Evolutionary conservation across 371 early-diverging fungal genomes (phyloP).

Genomic region (Rhizopus delemar): DNA sequence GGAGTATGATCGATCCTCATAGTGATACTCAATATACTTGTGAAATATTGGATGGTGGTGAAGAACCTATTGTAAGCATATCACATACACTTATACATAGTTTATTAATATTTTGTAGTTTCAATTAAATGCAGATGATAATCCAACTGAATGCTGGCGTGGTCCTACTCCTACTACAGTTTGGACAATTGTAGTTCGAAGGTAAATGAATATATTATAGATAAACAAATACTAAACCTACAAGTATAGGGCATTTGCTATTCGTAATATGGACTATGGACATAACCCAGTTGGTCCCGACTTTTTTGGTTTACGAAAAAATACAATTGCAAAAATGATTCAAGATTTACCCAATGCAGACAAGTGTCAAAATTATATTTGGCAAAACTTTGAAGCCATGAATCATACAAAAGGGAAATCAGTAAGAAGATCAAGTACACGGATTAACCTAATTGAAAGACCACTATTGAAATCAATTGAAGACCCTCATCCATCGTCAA

Average conservation of each 20-base stretch:
- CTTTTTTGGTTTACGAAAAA: slow-evolving; percentile 86
- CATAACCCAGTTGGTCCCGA: slow-evolving; percentile 87
- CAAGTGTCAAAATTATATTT: slow-evolving; percentile 71
- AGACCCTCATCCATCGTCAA: not conserved
- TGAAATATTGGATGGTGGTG: slow-evolving; percentile 77
- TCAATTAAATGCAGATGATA: slow-evolving; percentile 41
- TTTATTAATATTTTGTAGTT: slow-evolving; percentile 24
- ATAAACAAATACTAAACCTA: no score
- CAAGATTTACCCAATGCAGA: slow-evolving; percentile 81
- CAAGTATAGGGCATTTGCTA: slow-evolving; percentile 42
- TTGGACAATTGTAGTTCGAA: slow-evolving; percentile 43
- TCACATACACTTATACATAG: not conserved
- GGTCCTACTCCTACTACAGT: slow-evolving; percentile 46
- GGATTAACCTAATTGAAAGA: not conserved
- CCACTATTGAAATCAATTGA: not conserved
- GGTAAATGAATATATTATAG: slow-evolving; percentile 9
- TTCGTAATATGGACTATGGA: slow-evolving; percentile 75
- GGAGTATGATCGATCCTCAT: slow-evolving; percentile 72
- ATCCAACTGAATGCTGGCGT: slow-evolving; percentile 38
- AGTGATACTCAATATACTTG: slow-evolving; percentile 70
- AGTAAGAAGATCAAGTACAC: slow-evolving; percentile 21
- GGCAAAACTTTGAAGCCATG: slow-evolving; percentile 63
- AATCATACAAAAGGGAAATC: slow-evolving; percentile 29
- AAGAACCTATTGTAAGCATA: slow-evolving; percentile 59
- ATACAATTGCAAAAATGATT: slow-evolving; percentile 83